Conservation (phyloP, 169 alveolate species). For the Cryptosporidium tyzzeri region DNA sequence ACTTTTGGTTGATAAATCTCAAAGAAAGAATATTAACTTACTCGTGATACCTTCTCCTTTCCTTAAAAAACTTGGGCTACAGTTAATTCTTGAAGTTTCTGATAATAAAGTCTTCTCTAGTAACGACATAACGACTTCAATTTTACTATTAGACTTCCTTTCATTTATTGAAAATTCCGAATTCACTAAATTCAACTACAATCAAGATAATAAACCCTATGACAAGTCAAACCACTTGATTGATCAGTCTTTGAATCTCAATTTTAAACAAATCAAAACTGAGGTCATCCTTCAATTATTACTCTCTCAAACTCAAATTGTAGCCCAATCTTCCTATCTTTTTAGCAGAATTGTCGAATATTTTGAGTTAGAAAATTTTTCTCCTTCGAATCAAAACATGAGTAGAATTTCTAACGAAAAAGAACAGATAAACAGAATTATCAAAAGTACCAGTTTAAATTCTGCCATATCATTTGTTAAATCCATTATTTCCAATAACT, state of each 20-base stretch:
- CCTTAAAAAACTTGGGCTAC: constrained; percentile 30
- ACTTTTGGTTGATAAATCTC: constrained; percentile 13
- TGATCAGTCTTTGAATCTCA: background rate
- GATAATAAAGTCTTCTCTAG: constrained; percentile 17
- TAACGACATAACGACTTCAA: constrained; percentile 9
- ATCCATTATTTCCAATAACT: background rate
- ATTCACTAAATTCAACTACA: background rate
- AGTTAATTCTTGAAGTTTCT: constrained; percentile 8
- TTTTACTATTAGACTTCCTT: constrained; percentile 30
- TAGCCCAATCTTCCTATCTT: constrained; percentile 38
- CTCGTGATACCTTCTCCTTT: constrained; percentile 66
- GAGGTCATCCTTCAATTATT: constrained; percentile 47
- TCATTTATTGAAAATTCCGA: constrained; percentile 25
- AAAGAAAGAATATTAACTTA: constrained; percentile 8
- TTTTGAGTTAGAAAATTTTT: constrained; percentile 4
- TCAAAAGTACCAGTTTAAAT: background rate
- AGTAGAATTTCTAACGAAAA: constrained; percentile 36
- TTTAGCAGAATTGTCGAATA: constrained; percentile 51
- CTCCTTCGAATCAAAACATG: background rate
- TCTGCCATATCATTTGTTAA: constrained; percentile 7
- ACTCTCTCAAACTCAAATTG: constrained; percentile 64
- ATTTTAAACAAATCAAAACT: constrained; percentile 41
- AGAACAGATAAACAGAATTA: background rate
- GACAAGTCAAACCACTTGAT: background rate
- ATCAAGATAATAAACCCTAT: background rate